phyloP scores from a whole-genome alignment of 2,329 filamentous ascomycete species.

The Laburnicola sp. region DNA sequence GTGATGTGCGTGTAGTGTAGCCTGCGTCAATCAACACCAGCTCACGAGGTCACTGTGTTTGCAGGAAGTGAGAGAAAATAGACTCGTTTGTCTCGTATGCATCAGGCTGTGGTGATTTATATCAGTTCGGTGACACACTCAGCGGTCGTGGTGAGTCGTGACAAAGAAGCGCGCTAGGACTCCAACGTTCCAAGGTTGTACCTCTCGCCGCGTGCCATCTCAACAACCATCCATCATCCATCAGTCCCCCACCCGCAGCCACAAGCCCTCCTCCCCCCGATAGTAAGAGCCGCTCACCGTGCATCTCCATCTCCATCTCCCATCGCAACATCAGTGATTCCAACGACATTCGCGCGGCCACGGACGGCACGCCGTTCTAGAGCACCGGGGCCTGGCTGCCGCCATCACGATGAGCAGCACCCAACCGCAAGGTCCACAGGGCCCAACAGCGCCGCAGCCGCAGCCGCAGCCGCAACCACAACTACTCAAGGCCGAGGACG shows the following conservation, averaged over 20 bases:
- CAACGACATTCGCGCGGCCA: neutral
- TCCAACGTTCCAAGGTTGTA: neutral
- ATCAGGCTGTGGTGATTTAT: too few relatives aligned
- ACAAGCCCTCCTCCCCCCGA: too few relatives aligned
- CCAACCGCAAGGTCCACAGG: constrained; percentile 34
- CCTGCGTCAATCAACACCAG: too few relatives aligned
- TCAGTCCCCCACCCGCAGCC: neutral
- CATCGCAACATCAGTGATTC: neutral
- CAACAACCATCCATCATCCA: neutral
- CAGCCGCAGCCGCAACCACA: constrained; percentile 22
- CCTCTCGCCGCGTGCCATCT: neutral
- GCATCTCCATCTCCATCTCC: too few relatives aligned
- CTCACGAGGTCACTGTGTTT: too few relatives aligned
- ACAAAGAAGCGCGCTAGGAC: constrained; percentile 1
- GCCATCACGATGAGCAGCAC: constrained; percentile 39
- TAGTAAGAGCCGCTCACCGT: too few relatives aligned
- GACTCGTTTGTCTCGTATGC: too few relatives aligned
- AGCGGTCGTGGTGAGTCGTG: neutral
- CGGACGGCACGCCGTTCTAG: neutral
- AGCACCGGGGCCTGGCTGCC: constrained; percentile 10
- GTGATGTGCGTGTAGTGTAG: too few relatives aligned
- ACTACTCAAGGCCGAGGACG: constrained; percentile 40
- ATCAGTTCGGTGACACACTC: too few relatives aligned
- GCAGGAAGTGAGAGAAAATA: too few relatives aligned
- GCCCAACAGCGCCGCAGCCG: constrained; percentile 22